Evolutionary conservation across 2,329 filamentous ascomycete genomes (phyloP), one percentile per base, ranked within the genome.

Genomic region (Chaetothyriales sp.): DNA sequence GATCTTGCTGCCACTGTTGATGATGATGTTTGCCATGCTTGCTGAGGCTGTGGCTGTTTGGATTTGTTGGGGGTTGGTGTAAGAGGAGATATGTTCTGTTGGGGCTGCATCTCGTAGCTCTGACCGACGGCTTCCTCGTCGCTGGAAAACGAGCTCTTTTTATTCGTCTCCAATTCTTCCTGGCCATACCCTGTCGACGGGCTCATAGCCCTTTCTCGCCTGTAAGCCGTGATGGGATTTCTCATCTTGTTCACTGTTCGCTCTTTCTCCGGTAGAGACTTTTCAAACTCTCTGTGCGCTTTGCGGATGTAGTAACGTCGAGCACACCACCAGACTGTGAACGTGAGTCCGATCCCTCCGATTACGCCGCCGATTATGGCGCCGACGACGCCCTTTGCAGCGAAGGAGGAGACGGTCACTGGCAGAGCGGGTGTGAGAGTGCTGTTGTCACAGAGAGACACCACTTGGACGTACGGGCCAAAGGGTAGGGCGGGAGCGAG

Each of bases 381-480:
- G 18, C 61, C 61, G 4, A 55, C 54, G 18, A 60, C 25, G 13
- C 61, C 60, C 8, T 50, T 54, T 15, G 47, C 45, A 10, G 45
- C 29, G 46, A 61, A 60, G 9, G 50, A 47, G 18, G 50, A 52
- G 13, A 56, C 48, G 7, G 51, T 55, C 28, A 52, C 52, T 13
- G 51, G 5, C 19, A 40, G 18, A 43, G 69, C 69, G 0, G 67
- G 60, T 5, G 50, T 53, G 10, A 60, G 62, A 2, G 65, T 60
- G 49, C 56, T 52, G 18, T 63, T 64, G 1, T 69, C 66, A 50
- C 70, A 73, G 53, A 69, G 69, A 0, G 70, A 63, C 1, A 60
- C 56, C 5, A 70, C 69, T 62, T 68, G 67, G 53, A 71, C 67
- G 55, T 65, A 66, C 48, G 65, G 67, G 52, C 66, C 65, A 44